A percentile compares a stretch with the other conserved stretches of the same genome.
phyloP scores from a whole-genome alignment of 257 asterid species.

The Przewalskia tangutica region DNA sequence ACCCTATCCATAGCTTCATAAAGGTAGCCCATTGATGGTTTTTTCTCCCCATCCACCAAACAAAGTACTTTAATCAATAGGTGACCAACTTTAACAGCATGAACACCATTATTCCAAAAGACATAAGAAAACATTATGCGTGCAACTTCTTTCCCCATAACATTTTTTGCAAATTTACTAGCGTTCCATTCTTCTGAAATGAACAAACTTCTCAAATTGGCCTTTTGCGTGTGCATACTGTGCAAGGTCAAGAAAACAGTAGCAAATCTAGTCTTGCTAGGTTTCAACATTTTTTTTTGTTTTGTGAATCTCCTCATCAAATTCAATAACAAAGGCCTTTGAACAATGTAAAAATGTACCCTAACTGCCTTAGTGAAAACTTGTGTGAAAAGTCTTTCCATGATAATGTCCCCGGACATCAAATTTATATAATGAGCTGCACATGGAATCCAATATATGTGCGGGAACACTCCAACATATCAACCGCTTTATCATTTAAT shows the following conservation, averaged over 20 bases:
- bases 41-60: not conserved
- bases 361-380: not conserved
- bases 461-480: not conserved
- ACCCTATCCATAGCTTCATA: not conserved
- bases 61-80: not conserved
- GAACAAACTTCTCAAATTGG: not conserved
- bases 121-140: too few relatives aligned
- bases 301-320: too few relatives aligned
- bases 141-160: not conserved
- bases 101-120: not conserved
- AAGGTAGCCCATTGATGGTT: not conserved
- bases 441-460: not conserved
- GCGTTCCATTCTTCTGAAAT: not conserved
- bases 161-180: not conserved
- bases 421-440: not conserved
- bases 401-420: not conserved
- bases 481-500: not conserved
- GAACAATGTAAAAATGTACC: not conserved
- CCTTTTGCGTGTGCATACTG: not conserved
- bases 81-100: not conserved
- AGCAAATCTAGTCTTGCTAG: too few relatives aligned
- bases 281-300: too few relatives aligned
- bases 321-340: not conserved
- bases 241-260: not conserved
- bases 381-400: too few relatives aligned